Evolutionary conservation across 2,329 filamentous ascomycete genomes (phyloP).

Genomic region (Botrytis hyacinthi): DNA sequence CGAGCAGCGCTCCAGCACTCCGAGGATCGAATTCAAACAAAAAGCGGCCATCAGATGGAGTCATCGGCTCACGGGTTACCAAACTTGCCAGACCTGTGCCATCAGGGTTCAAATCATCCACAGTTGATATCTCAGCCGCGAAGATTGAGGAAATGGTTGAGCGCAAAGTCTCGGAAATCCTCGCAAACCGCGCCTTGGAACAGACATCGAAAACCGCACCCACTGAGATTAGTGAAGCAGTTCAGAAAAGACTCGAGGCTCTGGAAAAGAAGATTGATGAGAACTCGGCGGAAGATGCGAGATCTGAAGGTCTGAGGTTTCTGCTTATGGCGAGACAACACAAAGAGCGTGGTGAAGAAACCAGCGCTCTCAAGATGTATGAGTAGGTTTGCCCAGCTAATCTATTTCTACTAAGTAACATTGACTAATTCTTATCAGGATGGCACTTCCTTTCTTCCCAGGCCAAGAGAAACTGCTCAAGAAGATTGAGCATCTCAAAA

Average conservation of each 20-base stretch:
- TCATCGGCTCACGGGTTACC: conserved; percentile 43
- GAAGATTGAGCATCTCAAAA: conserved; percentile 64
- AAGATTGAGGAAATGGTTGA: conserved; percentile 91
- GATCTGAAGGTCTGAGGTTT: conserved; percentile 79
- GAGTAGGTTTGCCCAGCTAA: conserved; percentile 9
- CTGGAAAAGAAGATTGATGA: conserved; percentile 81
- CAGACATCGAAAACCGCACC: conserved; percentile 48
- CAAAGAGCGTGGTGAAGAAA: conserved; percentile 77
- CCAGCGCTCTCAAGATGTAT: conserved; percentile 79
- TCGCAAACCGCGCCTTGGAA: conserved; percentile 69
- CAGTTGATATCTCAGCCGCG: conserved; percentile 57
- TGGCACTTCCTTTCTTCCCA: conserved; percentile 82
- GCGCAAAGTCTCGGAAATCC: conserved; percentile 83
- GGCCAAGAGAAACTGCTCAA: conserved; percentile 73
- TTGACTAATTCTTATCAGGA: conserved; percentile 44
- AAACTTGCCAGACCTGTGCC: conserved; percentile 47
- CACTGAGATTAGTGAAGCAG: conserved; percentile 66
- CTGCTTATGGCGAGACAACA: conserved; percentile 91
- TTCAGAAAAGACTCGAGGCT: conserved; percentile 77
- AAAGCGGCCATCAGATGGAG: conserved; percentile 39
- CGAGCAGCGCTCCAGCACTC: conserved; percentile 29
- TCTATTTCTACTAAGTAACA: not conserved
- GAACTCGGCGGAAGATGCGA: conserved; percentile 63
- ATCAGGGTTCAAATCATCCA: conserved; percentile 32
- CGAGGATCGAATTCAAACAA: conserved; percentile 40